Evolutionary conservation across 75 land plant genomes (phyloP), one percentile per base, ranked within the genome.

Genomic region (Pinus tabuliformis): DNA sequence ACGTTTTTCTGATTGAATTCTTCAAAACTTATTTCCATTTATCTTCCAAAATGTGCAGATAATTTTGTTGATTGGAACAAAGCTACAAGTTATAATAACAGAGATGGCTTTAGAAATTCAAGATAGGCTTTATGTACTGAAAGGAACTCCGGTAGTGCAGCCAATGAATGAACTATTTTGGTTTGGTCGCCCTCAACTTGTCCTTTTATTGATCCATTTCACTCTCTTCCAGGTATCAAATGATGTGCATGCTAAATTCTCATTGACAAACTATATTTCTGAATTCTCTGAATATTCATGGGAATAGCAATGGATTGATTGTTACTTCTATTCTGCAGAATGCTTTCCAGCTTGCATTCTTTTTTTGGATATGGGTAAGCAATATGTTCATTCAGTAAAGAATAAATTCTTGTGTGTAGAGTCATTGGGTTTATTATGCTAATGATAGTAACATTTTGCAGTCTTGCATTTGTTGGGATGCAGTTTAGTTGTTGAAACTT

Each of bases 21-120:
- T 77, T 78, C 33, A 76, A 73, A 63, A n/a, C 37, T 57, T 16
- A 28, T 18, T 9, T 39, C 3, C 3, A 42, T 78, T 20, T 20
- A 28, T 63, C 15, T 18, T n/a, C 36, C 58, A 42, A 61, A 52
- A 5, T 71, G 39, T 61, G 26, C 85, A 93, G 95, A 72, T 93
- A 58, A 79, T 94, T 6, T 79, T 91, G 8, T 12, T 88, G 57
- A 84, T 90, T 20, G 91, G 97, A 28, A 81, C 97, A 54, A 90
- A 94, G 78, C 89, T 94, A 7, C 92, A 91, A 76, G 84, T 84
- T 62, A 88, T 94, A 42, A 85, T 94, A 54, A 82, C 88, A 0
- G 73, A 30, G 42, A 77, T 94, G 89, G 94, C 89, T 2, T 59
- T 94, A 20, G 74, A 84, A 57, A 81, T 88, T 58, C 73, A 79